Conservation (phyloP, 768 basidiomycete species). For the Tylopilus plumbeoviolaceoides region DNA sequence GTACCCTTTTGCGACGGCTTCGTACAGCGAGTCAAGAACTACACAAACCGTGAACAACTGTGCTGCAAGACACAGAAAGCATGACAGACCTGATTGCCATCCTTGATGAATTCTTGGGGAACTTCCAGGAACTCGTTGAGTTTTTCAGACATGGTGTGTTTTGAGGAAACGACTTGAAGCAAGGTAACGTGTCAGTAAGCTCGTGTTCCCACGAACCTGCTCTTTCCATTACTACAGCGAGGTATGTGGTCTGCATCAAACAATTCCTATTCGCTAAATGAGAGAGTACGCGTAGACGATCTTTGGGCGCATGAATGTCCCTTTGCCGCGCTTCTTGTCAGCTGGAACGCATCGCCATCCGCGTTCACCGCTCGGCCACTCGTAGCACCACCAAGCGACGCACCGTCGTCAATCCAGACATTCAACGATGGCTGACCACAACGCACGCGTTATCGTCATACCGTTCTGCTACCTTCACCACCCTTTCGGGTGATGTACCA, state of each 20-base stretch:
- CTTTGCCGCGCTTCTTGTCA: conserved; percentile 36
- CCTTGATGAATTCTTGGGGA: conserved; percentile 87
- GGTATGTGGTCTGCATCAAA: conserved; percentile 14
- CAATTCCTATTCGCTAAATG: conserved; percentile 3
- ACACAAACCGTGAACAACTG: conserved; percentile 8
- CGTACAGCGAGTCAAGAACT: conserved; percentile 97
- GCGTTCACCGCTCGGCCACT: conserved; percentile 21
- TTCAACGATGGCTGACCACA: conserved; percentile 21
- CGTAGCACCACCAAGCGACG: conserved; percentile 10
- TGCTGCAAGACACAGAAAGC: background rate
- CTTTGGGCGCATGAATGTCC: conserved; percentile 58
- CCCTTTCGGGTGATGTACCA: conserved; percentile 5
- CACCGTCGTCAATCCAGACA: conserved; percentile 6
- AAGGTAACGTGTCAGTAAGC: conserved; percentile 27
- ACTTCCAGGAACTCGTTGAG: conserved; percentile 86
- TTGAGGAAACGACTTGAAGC: conserved; percentile 10
- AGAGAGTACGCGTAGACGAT: conserved; percentile 10
- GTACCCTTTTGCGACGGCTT: conserved; percentile 95
- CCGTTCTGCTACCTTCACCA: background rate
- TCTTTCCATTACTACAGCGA: conserved; percentile 5
- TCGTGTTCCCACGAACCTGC: conserved; percentile 25
- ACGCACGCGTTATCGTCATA: conserved; percentile 9
- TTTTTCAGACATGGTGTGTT: conserved; percentile 78
- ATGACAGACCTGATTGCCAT: conserved; percentile 81
- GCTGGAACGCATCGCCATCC: conserved; percentile 26